Evolutionary conservation across 768 basidiomycete genomes (phyloP), one percentile per base, ranked within the genome.

Genomic region (Tricholoma hemisulphureum): DNA sequence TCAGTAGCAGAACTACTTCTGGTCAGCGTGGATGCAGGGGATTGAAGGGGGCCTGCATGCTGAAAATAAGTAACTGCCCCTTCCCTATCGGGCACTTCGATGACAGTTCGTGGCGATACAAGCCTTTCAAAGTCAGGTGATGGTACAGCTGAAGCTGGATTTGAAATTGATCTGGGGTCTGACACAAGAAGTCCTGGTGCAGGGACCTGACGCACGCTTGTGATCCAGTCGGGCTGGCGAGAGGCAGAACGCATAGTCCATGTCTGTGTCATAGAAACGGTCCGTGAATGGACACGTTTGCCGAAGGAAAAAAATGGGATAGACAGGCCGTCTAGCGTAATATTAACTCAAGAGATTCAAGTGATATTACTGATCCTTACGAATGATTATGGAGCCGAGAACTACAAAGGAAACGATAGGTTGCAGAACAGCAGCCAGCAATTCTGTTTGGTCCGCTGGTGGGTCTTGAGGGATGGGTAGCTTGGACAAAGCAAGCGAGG

Each of bases 361-460:
- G 4, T 39, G 28, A 29, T 16, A 9, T 34, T 2, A 18, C 1
- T 49, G 28, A 54, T 43, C 7, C 24, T 31, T 70, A 91, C 91
- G 92, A 54, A 86, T 81, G 62, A 96, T 73, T 65, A 98, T 93
- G 3, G 94, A 97, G 6, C 84, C 80, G 1, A 98, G 78, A 2
- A 98, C 93, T 46, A 96, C 74, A 68, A 97, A 98, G 8, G 91
- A 80, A 0, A 95, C 90, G 51, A 98, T 87, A 1, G 93, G 91
- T 63, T 92, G 85, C 9, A 97, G 77, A 9, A 76, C 79, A 4
- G 83, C 80, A 0, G 87, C 83, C n/a, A 98, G 79, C 13, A 87
- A 63, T 61, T 96, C 91, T 45, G 85, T 77, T 65, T 91, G 87
- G 37, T 80, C 81, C 51, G 76, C 73, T 0, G 91, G 89, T 0